phyloP scores from a whole-genome alignment of 139 green algal genomes.

The Zygnema cylindricum region DNA sequence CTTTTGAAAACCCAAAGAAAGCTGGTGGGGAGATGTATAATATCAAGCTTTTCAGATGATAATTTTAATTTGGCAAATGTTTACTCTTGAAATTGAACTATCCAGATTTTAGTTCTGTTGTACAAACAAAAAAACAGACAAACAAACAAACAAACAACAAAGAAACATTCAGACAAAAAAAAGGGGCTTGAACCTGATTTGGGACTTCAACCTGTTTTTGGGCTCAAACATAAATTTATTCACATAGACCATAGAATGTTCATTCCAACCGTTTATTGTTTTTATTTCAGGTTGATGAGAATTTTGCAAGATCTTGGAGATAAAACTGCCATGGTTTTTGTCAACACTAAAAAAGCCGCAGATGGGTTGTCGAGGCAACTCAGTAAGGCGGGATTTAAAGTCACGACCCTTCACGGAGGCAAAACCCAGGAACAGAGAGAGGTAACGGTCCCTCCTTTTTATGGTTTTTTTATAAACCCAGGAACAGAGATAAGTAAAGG shows the following conservation, averaged over 20 bases:
- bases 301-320: conserved; percentile 64
- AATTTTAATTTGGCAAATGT: too few relatives aligned
- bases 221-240: too few relatives aligned
- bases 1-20: too few relatives aligned
- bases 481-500: too few relatives aligned
- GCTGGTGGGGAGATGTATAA: too few relatives aligned
- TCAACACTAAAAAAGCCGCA: conserved; percentile 91
- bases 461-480: too few relatives aligned
- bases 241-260: too few relatives aligned
- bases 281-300: conserved; percentile 28
- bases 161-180: too few relatives aligned
- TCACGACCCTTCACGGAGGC: conserved; percentile 88
- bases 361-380: conserved; percentile 83
- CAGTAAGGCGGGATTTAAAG: conserved; percentile 72
- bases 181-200: too few relatives aligned
- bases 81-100: too few relatives aligned
- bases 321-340: conserved; percentile 93
- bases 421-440: conserved; percentile 90
- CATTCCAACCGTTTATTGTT: not conserved
- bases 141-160: conserved; percentile 5
- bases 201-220: too few relatives aligned
- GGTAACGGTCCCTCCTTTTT: conserved; percentile 27
- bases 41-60: too few relatives aligned
- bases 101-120: conserved; percentile 34
- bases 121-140: conserved; percentile 11